Percentiles rank a stretch among this genome's conserved stretches.
Evolutionary conservation across 2,329 filamentous ascomycete species (phyloP).

Genomic region (Rutstroemia sp.): DNA sequence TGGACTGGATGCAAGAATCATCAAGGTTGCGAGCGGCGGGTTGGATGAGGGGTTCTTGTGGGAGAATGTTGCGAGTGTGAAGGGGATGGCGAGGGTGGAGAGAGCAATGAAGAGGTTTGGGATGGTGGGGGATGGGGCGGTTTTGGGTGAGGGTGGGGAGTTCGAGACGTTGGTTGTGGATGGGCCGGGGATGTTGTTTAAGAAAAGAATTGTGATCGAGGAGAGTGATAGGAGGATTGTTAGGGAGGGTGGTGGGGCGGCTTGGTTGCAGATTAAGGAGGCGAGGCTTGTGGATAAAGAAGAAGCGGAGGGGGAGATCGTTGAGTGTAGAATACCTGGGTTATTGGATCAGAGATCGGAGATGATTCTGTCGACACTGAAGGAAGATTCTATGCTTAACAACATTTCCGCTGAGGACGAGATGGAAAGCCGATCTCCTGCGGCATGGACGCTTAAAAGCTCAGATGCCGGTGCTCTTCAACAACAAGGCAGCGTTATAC

Average conservation of each 20-base stretch:
- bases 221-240: constrained; percentile 46
- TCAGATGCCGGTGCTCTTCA: background rate
- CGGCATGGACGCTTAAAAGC: background rate
- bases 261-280: constrained; percentile 57
- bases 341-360: constrained; percentile 59
- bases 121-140: constrained; percentile 54
- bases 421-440: background rate
- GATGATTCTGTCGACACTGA: constrained; percentile 14
- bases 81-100: constrained; percentile 40
- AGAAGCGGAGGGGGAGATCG: constrained; percentile 33
- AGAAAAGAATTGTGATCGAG: constrained; percentile 56
- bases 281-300: constrained; percentile 39
- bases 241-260: constrained; percentile 66
- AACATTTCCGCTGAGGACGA: background rate
- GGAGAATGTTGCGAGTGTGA: constrained; percentile 61
- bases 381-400: background rate
- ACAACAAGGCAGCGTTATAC: background rate
- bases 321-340: constrained; percentile 47
- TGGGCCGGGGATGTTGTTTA: constrained; percentile 69
- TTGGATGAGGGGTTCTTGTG: constrained; percentile 76
- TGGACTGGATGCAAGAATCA: constrained; percentile 78
- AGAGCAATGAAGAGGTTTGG: constrained; percentile 61
- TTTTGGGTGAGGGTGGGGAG: constrained; percentile 89
- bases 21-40: constrained; percentile 91
- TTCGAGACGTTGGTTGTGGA: constrained; percentile 88